phyloP scores from a whole-genome alignment of 1,284 basidiomycete species.

The Melampsora larici-populina region DNA sequence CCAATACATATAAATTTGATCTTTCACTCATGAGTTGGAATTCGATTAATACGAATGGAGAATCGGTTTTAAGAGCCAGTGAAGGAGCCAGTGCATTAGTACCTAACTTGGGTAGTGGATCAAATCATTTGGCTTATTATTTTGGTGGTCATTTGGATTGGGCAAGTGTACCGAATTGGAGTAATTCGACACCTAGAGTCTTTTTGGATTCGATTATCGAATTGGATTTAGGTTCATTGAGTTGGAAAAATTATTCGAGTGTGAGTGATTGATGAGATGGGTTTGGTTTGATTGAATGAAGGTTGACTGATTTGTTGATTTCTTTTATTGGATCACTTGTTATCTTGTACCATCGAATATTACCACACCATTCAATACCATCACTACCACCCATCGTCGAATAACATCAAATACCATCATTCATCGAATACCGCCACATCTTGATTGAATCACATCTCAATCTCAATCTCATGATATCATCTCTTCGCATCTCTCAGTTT shows the following conservation, averaged over 20 bases:
- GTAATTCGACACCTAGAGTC: conserved; percentile 46
- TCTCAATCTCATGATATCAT: too few relatives aligned
- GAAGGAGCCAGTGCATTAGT: conserved; percentile 48
- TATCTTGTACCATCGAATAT: too few relatives aligned
- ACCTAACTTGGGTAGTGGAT: conserved; percentile 33
- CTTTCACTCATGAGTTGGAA: conserved; percentile 44
- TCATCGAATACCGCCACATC: not conserved
- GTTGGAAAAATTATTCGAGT: conserved; percentile 34
- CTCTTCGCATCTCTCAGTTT: conserved; percentile 7
- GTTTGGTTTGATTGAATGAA: too few relatives aligned
- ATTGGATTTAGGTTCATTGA: conserved; percentile 22
- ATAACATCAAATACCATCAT: conserved; percentile 44
- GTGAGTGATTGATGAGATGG: not conserved
- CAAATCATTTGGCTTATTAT: conserved; percentile 47
- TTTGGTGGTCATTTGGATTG: conserved; percentile 48
- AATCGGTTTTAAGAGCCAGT: conserved; percentile 45
- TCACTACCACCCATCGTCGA: conserved; percentile 47
- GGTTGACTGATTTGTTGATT: too few relatives aligned
- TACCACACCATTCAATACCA: too few relatives aligned
- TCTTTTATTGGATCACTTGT: too few relatives aligned
- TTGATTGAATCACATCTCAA: too few relatives aligned
- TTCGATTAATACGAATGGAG: conserved; percentile 45
- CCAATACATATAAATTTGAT: conserved; percentile 45
- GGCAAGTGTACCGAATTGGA: conserved; percentile 47
- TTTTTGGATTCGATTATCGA: conserved; percentile 28